These are phyloP conservation scores for Cichorium intybus DNA, from an alignment of 140 eudicot genomes.

Conservation along the genomic window DNA sequence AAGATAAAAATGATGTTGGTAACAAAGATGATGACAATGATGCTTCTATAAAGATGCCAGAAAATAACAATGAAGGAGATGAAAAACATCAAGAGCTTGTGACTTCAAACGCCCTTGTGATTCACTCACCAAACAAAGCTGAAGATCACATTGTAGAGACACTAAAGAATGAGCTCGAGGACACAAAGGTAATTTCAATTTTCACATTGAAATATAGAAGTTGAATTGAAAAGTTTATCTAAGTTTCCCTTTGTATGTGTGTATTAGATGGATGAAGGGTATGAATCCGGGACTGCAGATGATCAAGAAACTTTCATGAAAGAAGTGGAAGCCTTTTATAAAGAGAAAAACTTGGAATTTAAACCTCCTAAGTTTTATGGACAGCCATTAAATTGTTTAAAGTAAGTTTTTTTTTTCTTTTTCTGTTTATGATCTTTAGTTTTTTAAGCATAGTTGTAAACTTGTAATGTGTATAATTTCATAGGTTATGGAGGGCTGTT, in stretches of 20 bases:
- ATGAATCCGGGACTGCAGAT: slow-evolving; percentile 77
- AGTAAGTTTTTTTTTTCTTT: slow-evolving; percentile 41
- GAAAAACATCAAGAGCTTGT: slow-evolving; percentile 39
- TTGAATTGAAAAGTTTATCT: slow-evolving; percentile 1
- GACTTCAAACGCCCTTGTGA: slow-evolving; percentile 30
- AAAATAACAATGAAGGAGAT: slow-evolving; percentile 29
- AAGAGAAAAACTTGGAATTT: slow-evolving; percentile 57
- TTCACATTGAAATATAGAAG: slow-evolving; percentile 1
- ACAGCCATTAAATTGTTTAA: slow-evolving; percentile 70
- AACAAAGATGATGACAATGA: slow-evolving; percentile 27
- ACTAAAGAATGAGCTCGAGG: slow-evolving; percentile 34
- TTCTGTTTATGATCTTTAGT: background rate
- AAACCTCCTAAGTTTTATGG: slow-evolving; percentile 96
- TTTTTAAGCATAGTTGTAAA: slow-evolving; percentile 4
- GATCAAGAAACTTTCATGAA: slow-evolving; percentile 81
- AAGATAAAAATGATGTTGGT: slow-evolving; percentile 1
- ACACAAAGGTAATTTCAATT: slow-evolving; percentile 38
- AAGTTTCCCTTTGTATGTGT: background rate
- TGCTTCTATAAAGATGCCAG: slow-evolving; percentile 21
- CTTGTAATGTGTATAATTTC: slow-evolving; percentile 23
- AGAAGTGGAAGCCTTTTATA: slow-evolving; percentile 62
- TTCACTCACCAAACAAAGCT: slow-evolving; percentile 26
- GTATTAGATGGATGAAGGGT: slow-evolving; percentile 64
- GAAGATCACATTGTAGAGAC: slow-evolving; percentile 34
- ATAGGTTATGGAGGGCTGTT: slow-evolving; percentile 91